Evolutionary conservation across 2,329 filamentous ascomycete species (phyloP).

Genomic region (Aspergillus sp.): DNA sequence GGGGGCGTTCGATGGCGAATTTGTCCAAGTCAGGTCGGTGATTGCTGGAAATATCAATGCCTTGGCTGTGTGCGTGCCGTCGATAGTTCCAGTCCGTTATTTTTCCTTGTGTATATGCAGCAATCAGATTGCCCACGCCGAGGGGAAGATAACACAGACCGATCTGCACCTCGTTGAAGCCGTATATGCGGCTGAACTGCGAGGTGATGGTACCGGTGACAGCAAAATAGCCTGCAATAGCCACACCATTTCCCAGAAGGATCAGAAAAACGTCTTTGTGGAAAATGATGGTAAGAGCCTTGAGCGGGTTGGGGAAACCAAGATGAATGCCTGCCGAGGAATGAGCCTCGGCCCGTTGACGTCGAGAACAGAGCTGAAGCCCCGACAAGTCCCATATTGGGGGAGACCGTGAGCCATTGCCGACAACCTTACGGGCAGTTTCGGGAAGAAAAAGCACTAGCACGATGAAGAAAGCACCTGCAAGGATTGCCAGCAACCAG

Average conservation of each 20-base stretch:
- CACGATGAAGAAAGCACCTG: constrained; percentile 53
- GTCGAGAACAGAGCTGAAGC: not conserved
- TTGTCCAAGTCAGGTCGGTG: not conserved
- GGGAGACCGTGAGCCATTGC: constrained; percentile 7
- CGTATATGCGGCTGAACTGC: not conserved
- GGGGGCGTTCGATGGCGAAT: constrained; percentile 40
- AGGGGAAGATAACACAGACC: constrained; percentile 1
- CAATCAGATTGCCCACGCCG: not conserved
- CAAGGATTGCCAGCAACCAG: constrained; percentile 65
- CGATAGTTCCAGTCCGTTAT: constrained; percentile 7
- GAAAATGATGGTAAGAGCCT: not conserved
- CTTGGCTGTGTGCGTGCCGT: not conserved
- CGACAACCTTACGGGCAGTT: constrained; percentile 11
- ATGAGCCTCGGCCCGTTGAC: not conserved
- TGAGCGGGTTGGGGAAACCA: not conserved
- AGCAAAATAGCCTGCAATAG: constrained; percentile 1
- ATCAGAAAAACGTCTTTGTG: not conserved
- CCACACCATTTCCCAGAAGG: not conserved
- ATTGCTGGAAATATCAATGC: not conserved
- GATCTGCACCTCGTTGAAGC: constrained; percentile 5
- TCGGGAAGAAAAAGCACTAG: constrained; percentile 39
- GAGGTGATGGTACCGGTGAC: not conserved
- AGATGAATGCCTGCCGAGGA: not conserved
- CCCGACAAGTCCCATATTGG: not conserved
- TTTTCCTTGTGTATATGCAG: not conserved